Base-by-base conservation (phyloP, 1,139 yeast species). In the Taphrina wiesneri region DNA sequence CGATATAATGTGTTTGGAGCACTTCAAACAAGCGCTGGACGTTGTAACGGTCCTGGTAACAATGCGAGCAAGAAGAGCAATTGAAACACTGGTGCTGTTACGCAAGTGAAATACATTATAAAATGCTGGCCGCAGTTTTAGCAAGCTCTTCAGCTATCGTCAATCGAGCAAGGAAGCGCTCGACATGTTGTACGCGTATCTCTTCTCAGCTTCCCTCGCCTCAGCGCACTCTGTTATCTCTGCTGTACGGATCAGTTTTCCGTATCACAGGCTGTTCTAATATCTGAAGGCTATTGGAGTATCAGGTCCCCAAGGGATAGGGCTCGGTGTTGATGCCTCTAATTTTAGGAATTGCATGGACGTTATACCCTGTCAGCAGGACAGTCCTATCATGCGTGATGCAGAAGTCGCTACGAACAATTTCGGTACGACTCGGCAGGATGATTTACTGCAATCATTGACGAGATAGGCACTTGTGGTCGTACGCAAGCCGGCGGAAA, bases 301-400 rank as follows among this genome's bases (percentile, higher is more conserved):
- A 3, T 54, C 59, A 11, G 59, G 51, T 17, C 47, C 51, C 5
- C 64, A 60, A 30, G 64, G 64, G 17, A 60, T 60, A 11, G 64
- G 64, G 2, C 57, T 60, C 11, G 64, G 64, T 25, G 64, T 60
- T 6, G 57, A 60, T 34, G 64, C 64, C 9, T 36, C 49, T 11
- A 60, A 60, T 39, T 60, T 49, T 19, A 36, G 64, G n/a, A 60
- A 60, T 28, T 60, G 64, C 32, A 60, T 60, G 64, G 64, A 60
- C 51, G 64, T 60, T 21, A 60, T 60, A 17, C 64, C 64, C 5
- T 60, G 64, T 36, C 64, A 60, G 41, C 64, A 60, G 51, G 64
- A 60, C 52, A 49, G 57, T 25, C 64, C 64, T 26, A 60, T 60
- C 41, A 60, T 60, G 64, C 56, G 64, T 25, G 64, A 60, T 23